Evolutionary conservation across 2,329 filamentous ascomycete genomes (phyloP).

Genomic region (Truncatella angustata): DNA sequence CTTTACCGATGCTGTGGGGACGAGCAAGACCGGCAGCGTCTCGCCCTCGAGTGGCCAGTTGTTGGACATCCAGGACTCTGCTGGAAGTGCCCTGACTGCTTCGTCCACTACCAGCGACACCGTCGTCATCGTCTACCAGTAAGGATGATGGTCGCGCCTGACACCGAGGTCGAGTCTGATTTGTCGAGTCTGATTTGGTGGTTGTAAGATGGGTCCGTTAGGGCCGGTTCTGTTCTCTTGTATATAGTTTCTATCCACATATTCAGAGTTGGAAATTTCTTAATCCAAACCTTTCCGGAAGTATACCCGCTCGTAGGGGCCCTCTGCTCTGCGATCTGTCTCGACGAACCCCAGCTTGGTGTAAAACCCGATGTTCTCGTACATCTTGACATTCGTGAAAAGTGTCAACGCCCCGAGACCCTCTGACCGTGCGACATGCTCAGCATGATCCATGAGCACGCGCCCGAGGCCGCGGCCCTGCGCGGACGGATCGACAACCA

Average conservation of each 20-base stretch:
- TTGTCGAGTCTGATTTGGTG: too few species aligned
- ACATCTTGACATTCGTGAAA: constrained; percentile 22
- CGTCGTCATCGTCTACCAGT: constrained; percentile 3
- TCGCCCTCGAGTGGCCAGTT: constrained; percentile 39
- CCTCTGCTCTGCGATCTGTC: constrained; percentile 25
- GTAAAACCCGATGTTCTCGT: constrained; percentile 20
- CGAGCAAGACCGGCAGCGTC: neutral
- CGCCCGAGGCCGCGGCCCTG: constrained; percentile 20
- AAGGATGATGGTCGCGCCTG: too few species aligned
- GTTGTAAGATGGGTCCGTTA: too few species aligned
- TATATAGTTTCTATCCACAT: too few species aligned
- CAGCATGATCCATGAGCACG: constrained; percentile 19
- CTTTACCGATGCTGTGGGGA: neutral
- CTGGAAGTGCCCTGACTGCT: neutral
- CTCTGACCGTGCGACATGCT: constrained; percentile 12
- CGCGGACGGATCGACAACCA: constrained; percentile 17
- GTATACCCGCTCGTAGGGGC: constrained; percentile 33
- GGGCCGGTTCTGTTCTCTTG: too few species aligned
- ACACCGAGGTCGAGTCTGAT: too few species aligned
- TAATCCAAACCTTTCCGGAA: constrained; percentile 25
- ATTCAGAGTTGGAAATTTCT: too few species aligned
- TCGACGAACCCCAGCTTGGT: constrained; percentile 29
- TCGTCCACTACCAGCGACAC: neutral
- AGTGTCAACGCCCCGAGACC: constrained; percentile 13
- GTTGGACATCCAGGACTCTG: constrained; percentile 44